Base-by-base conservation (phyloP, 352 stramenopile genomes). In the Vaucheria bursata region DNA sequence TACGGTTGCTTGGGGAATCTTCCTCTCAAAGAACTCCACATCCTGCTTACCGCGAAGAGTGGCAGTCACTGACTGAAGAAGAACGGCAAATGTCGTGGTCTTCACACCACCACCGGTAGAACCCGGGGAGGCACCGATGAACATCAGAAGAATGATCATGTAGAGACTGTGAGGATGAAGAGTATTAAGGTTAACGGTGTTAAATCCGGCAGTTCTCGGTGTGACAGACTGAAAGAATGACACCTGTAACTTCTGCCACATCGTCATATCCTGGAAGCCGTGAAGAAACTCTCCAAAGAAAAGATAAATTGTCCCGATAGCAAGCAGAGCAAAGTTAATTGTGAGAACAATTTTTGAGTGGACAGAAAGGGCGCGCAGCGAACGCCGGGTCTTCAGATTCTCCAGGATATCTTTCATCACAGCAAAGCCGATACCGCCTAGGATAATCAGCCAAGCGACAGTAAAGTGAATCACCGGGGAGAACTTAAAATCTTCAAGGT, bases 401-500 rank as follows among this genome's bases (percentile, higher is more conserved):
- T 59, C 12, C 18, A 59, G 45, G 25, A 59, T 59, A 18, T 59
- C 45, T 59, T 59, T 18, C 18, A 59, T 59, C 12, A 59, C 45
- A 18, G 45, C 18, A 59, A 59, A 59, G 18, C 45, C 45, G 18
- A 59, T 18, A 25, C 45, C 45, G 45, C 45, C 45, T 25, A 59
- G 25, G 25, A 59, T 59, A 59, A 59, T 59, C 45, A 59, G 45
- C 45, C 18, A 18, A 18, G 45, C 45, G 25, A 59, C 25, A 18
- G 45, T 18, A 18, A 59, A 25, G 25, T 59, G 45, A 59, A 59
- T 59, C 45, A 59, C 12, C 45, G 45, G 45, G 25, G 12, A 18
- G 45, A 59, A 59, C 45, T 59, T 59, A 59, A 59, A 59, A 25
- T 59, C 45, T 59, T 59, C 45, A 18, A 59, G 45, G 45, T 59